Conservation (phyloP, 1,139 yeast species). For the Geotrichum cucujoidarum region DNA sequence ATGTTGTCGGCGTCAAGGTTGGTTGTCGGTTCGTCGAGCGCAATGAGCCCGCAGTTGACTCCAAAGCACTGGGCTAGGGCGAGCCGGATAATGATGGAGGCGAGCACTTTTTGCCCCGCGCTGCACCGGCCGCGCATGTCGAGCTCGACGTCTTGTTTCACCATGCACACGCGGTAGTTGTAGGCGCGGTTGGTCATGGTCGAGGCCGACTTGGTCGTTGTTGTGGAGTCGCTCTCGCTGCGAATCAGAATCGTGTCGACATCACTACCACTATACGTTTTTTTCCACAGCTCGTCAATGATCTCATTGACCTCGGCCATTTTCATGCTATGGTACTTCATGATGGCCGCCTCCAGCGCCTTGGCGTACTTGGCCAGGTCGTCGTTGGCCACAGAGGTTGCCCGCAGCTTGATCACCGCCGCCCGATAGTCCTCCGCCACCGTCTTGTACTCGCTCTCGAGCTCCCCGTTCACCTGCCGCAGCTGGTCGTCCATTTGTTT, state of each 20-base stretch:
- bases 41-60: conserved; percentile 87
- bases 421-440: conserved; percentile 59
- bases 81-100: conserved; percentile 82
- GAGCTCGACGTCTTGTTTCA: conserved; percentile 81
- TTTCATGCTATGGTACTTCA: conserved; percentile 85
- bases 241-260: conserved; percentile 84
- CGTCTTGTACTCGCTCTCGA: conserved; percentile 64
- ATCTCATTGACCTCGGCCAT: conserved; percentile 91
- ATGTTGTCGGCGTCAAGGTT: conserved; percentile 87
- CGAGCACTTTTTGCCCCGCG: conserved; percentile 95
- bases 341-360: conserved; percentile 87
- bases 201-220: conserved; percentile 24
- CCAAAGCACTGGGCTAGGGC: conserved; percentile 97
- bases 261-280: conserved; percentile 92
- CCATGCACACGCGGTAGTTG: conserved; percentile 93
- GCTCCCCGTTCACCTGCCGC: conserved; percentile 48
- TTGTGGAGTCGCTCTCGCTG: conserved; percentile 57
- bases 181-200: conserved; percentile 59
- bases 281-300: conserved; percentile 87
- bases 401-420: conserved; percentile 73
- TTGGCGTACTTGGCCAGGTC: conserved; percentile 79
- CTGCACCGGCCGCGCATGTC: conserved; percentile 99
- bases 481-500: conserved; percentile 78
- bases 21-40: conserved; percentile 96
- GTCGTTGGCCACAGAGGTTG: conserved; percentile 72